A percentile compares a stretch with the other conserved stretches of the same genome.
phyloP scores from a whole-genome alignment of 2,329 filamentous ascomycete genomes.

The Neoarthrinium moseri region DNA sequence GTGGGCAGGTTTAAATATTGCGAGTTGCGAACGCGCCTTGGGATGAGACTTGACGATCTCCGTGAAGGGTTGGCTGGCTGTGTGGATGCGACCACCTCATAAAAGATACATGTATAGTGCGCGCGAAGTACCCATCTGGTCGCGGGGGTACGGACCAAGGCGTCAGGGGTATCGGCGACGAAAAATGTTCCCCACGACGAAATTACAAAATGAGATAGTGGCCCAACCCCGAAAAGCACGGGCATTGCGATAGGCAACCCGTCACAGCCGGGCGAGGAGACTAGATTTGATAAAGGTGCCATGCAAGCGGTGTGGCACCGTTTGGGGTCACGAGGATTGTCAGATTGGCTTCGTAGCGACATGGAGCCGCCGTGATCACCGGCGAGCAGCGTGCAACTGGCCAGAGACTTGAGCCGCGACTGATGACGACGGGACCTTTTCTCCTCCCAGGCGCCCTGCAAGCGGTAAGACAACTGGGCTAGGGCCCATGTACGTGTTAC shows the following conservation, averaged over 20 bases:
- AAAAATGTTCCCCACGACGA: background rate
- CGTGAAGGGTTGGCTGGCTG: constrained; percentile 9
- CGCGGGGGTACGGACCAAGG: too few relatives aligned
- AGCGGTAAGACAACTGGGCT: too few relatives aligned
- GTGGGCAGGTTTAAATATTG: constrained; percentile 12
- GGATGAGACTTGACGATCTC: constrained; percentile 19
- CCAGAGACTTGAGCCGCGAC: background rate
- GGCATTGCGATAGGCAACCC: constrained; percentile 7
- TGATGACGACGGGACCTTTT: too few relatives aligned
- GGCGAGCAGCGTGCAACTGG: too few relatives aligned
- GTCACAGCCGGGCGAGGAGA: constrained; percentile 5
- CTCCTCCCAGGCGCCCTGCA: too few relatives aligned
- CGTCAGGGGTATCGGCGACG: background rate
- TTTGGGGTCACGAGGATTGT: constrained; percentile 5
- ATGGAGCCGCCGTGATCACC: constrained; percentile 4
- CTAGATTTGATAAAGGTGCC: constrained; percentile 1
- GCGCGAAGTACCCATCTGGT: too few relatives aligned
- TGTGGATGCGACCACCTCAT: constrained; percentile 18
- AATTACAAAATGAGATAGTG: constrained; percentile 10
- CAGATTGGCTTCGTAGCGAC: background rate
- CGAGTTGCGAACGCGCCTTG: constrained; percentile 6
- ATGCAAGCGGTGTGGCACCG: constrained; percentile 10
- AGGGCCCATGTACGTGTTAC: too few relatives aligned
- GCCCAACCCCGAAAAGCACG: constrained; percentile 1
- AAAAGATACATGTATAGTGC: background rate